Base-by-base conservation (phyloP, 768 basidiomycete species). In the Suillus bovinus region DNA sequence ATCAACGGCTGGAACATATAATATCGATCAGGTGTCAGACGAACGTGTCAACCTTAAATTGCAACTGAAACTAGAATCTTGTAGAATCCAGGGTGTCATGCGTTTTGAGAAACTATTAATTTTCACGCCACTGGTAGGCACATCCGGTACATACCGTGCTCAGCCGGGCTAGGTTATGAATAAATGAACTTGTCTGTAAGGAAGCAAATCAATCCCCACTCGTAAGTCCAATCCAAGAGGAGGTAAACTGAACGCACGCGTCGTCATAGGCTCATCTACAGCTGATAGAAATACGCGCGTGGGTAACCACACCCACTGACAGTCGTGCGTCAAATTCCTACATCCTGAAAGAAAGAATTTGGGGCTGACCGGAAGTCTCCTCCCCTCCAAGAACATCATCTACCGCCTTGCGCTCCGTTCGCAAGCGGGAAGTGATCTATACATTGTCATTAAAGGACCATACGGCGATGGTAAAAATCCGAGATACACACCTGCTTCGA, bases 371-470 rank as follows among this genome's bases (percentile, higher is more conserved):
- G 68, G 86, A 97, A 77, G 87, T 88, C 63, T 94, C 93, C 36
- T 93, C 94, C 4, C 94, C 95, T 58, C 96, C 97, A 33, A 99
- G 80, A 6, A 99, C 96, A 70, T 99, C 97, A 72, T 99, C 97
- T 14, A 95, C 89, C 67, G 88, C 85, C 70, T 99, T 99, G 22
- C 93, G 83, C 66, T 88, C 88, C 58, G 97, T 80, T 60, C 86
- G 85, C 36, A 90, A 94, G 53, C 96, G 81, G 59, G 93, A 92
- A 10, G 95, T 97, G 86, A 97, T 95, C 93, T 97, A 13, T 55
- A 64, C 9, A 56, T 24, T 33, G 4, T 1, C 13, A 16, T 20
- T 7, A 6, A 17, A 42, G 8, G 29, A 31, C 16, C 27, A 7
- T 44, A 14, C 9, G 24, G 38, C 8, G 31, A 14, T 41, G 4